phyloP scores from a whole-genome alignment of 306 rosid species.

The Cucurbita argyrosperma region DNA sequence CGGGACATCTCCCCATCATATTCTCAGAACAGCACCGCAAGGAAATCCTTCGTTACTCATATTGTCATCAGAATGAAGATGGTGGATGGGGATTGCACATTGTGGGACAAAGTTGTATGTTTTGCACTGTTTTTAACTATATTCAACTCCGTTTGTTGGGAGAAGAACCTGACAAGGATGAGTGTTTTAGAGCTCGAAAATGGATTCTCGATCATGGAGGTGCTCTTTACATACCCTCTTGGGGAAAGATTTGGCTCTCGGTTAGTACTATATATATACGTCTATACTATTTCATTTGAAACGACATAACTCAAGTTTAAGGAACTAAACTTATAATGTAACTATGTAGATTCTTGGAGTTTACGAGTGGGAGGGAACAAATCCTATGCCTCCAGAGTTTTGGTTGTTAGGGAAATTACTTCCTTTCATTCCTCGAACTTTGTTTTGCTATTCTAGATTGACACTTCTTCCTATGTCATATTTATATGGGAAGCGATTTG shows the following conservation, averaged over 20 bases:
- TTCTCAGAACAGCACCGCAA: slow-evolving; percentile 20
- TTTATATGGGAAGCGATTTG: too few relatives aligned
- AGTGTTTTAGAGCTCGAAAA: slow-evolving; percentile 38
- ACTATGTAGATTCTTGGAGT: too few relatives aligned
- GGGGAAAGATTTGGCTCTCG: slow-evolving; percentile 99
- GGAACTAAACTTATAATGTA: too few relatives aligned
- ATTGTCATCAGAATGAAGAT: slow-evolving; percentile 45
- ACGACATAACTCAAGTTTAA: too few relatives aligned
- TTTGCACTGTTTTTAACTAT: slow-evolving; percentile 63
- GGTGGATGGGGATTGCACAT: slow-evolving; percentile 95
- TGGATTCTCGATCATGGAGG: slow-evolving; percentile 85
- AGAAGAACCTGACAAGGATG: slow-evolving; percentile 56
- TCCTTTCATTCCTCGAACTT: too few relatives aligned
- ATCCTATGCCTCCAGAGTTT: too few relatives aligned
- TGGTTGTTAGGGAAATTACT: too few relatives aligned
- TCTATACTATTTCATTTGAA: background rate
- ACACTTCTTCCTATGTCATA: too few relatives aligned
- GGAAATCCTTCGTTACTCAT: slow-evolving; percentile 36
- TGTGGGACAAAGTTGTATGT: slow-evolving; percentile 89
- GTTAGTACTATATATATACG: slow-evolving; percentile 28
- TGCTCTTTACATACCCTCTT: slow-evolving; percentile 58
- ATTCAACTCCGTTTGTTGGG: slow-evolving; percentile 64
- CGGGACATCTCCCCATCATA: slow-evolving; percentile 17
- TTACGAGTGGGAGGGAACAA: too few relatives aligned
- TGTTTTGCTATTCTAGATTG: too few relatives aligned